Evolutionary conservation across 2,329 filamentous ascomycete genomes (phyloP).

Genomic region (Cladosporium oxysporum): DNA sequence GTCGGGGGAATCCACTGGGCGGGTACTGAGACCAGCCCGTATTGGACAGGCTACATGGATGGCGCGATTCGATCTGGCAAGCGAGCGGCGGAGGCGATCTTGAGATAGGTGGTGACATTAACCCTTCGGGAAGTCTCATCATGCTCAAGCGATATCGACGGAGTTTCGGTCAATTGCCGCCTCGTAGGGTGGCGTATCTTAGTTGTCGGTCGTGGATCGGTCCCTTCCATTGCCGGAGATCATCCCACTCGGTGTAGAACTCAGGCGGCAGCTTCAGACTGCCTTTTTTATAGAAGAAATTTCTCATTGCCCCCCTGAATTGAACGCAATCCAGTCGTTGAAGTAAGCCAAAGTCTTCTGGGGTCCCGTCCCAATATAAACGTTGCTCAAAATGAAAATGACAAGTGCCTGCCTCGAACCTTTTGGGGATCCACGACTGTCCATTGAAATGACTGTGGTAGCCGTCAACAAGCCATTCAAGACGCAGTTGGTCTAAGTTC

Average conservation of each 20-base stretch:
- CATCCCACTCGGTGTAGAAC: not conserved
- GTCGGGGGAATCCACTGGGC: slow-evolving; percentile 30
- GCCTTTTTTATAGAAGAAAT: not conserved
- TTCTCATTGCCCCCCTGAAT: not conserved
- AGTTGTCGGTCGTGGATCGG: no score
- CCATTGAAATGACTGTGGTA: not conserved
- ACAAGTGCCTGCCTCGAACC: no score
- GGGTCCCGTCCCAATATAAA: not conserved
- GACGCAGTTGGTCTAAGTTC: not conserved
- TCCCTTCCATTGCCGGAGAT: not conserved
- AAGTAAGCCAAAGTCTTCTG: not conserved
- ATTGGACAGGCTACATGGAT: slow-evolving; percentile 34
- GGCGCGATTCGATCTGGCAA: slow-evolving; percentile 31
- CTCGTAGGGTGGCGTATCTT: no score
- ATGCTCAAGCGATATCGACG: not conserved
- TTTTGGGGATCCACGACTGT: not conserved
- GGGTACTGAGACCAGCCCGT: slow-evolving; percentile 29
- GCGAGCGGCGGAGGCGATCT: slow-evolving; percentile 22
- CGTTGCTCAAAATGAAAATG: not conserved
- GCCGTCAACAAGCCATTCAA: not conserved
- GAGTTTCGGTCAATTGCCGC: not conserved
- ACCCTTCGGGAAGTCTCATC: not conserved
- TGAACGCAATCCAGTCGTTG: not conserved
- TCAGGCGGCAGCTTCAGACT: not conserved
- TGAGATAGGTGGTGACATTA: not conserved